Base-by-base conservation (phyloP, 192 early-diverging fungal species). In the Rhizoclosmatium sp. region DNA sequence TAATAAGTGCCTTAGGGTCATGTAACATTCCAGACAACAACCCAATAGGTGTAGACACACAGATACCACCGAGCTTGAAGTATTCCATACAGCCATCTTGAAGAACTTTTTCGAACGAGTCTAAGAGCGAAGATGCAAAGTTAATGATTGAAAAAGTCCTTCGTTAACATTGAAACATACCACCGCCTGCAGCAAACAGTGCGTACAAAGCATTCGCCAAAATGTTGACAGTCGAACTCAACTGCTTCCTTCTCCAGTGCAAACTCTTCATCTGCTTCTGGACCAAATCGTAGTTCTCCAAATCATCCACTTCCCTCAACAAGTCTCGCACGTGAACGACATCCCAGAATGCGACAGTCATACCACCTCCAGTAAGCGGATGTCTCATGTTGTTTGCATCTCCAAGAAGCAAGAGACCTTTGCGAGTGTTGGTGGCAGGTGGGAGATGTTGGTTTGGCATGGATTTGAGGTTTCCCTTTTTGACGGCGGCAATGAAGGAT, bases 311-410 rank as follows among this genome's bases (percentile, higher is more conserved):
- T 47, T 83, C 79, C 19, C 70, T 80, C 59, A 95, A 82, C n/a
- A 93, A 78, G 2, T 94, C 86, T 7, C 86, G 68, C 42, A 98
- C 62, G 44, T 91, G 87, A 1, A 96, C 93, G 3, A 95, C 93
- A 82, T 99, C 98, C 88, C 93, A 96, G 51, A 98, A 87, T 1
- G 91, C 98, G 0, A 99, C 93, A 0, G 98, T 98, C 98, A 99
- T 99, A 39, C 98, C 98, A 84, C 91, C 96, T 59, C 97, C 97
- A 0, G 96, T 98, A 67, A 99, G 85, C 19, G 96, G 96, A 74
- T 98, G 96, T 46, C 97, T 89, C 88, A 98, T 96, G 79, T 99
- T 99, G 83, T 95, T 92, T 2, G 98, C 95, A 86, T 99, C 98
- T 60, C 98, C 98, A 23, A 98, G 81, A 14, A 97, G 80, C 56